A percentile compares a stretch with the other conserved stretches of the same genome.
phyloP scores from a whole-genome alignment of 768 basidiomycete genomes.

The Mycena epipterygia region DNA sequence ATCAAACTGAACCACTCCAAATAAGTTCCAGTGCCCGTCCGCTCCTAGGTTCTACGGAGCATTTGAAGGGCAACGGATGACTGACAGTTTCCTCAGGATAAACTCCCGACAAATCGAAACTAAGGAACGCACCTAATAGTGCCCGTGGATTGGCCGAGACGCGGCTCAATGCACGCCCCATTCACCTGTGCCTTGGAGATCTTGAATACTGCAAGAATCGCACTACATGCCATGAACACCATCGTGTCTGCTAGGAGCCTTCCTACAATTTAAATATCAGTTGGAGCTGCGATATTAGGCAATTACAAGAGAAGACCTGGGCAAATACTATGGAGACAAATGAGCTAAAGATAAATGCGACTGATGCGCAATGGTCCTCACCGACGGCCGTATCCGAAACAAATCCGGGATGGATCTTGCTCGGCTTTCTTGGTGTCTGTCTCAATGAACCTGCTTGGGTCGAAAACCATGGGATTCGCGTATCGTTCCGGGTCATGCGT shows the following conservation, averaged over 20 bases:
- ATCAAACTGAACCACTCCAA: not conserved
- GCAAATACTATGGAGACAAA: not conserved
- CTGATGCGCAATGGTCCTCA: not conserved
- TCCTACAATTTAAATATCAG: not conserved
- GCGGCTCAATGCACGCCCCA: not conserved
- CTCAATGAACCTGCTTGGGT: constrained; percentile 21
- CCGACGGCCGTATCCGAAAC: constrained; percentile 28
- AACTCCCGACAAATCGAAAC: not conserved
- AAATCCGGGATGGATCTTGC: constrained; percentile 14
- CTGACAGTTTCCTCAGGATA: not conserved
- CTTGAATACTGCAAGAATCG: constrained; percentile 17
- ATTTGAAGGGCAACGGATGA: constrained; percentile 5
- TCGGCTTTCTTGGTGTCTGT: not conserved
- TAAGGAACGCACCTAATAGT: constrained; percentile 12
- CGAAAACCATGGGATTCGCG: constrained; percentile 23
- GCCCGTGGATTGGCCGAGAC: not conserved
- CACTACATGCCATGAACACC: constrained; percentile 13
- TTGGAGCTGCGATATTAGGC: not conserved
- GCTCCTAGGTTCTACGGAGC: not conserved
- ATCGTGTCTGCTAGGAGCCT: not conserved
- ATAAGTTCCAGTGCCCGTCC: not conserved
- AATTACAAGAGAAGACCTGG: constrained; percentile 5
- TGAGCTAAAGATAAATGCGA: not conserved
- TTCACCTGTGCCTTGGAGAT: constrained; percentile 10
- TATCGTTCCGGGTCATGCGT: constrained; percentile 19